Base-by-base conservation (phyloP, 2,329 filamentous ascomycete genomes). In the Dothistroma pini region DNA sequence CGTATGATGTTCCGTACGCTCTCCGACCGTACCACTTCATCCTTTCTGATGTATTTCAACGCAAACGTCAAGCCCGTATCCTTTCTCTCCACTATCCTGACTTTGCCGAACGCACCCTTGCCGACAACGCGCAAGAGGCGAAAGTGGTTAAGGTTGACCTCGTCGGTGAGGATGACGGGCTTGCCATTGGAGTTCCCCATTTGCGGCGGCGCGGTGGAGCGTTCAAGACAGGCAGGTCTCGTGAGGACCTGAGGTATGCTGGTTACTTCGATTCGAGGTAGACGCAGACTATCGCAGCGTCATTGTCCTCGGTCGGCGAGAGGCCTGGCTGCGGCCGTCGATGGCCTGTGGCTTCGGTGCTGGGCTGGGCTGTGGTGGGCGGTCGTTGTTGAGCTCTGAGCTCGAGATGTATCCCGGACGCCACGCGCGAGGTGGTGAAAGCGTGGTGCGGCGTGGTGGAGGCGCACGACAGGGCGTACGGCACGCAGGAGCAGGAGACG, bases 131-230 rank as follows among this genome's bases (percentile, higher is more conserved):
- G 89, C 67, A 97, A 81, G 59, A 99, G 84, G 68, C 93, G 90
- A 78, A 99, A 99, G 78, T 99, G 95, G 74, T 97, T 97, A 70
- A 99, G 87, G 76, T 93, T 97, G 70, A 96, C 95, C 88, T 96
- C 90, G 80, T 96, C 93, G 79, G 89, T 90, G 79, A 93, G 88
- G 76, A 92, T 89, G 80, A 96, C 86, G 78, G 90, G 91, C 78
- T 97, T 97, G 78, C 93, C 93, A 79, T 93, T 92, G 75, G 88
- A 89, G 80, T 97, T 97, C 76, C 93, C 93, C 93, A 97, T 97
- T 73, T 59, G 57, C 57, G 50, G 57, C 57, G 50, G 50, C 57
- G 57, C 29, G 34, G n/a, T 16, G 34, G 50, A 38, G 21, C 34
- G 47, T 50, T 35, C 49, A 31, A 49, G 35, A 54, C 51, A 47